These are phyloP conservation scores for Vaccinium myrtillus DNA, from an alignment of 148 eudicot species.

Conservation along the genomic window DNA sequence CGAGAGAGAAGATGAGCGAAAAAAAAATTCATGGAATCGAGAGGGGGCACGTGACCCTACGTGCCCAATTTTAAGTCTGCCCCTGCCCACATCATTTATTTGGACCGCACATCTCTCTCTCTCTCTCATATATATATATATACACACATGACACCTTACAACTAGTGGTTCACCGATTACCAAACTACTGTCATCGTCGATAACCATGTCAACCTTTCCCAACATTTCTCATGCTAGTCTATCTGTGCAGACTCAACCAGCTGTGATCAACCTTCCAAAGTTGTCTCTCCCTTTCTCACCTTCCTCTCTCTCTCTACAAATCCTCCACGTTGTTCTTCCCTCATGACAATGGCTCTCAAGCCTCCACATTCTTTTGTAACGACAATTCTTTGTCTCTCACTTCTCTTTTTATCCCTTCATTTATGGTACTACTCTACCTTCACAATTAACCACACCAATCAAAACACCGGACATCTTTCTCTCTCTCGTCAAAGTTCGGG, in stretches of 20 bases:
- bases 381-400: slow-evolving; percentile 7
- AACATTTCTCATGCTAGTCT: slow-evolving; percentile 10
- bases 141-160: background rate
- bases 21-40: too few relatives aligned
- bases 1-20: too few relatives aligned
- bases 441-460: too few relatives aligned
- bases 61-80: too few relatives aligned
- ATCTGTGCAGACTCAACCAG: background rate
- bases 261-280: background rate
- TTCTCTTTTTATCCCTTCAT: slow-evolving; percentile 5
- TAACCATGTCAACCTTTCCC: background rate
- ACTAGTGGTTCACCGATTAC: too few relatives aligned
- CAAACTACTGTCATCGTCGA: too few relatives aligned
- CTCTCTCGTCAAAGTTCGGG: background rate
- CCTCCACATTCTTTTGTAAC: background rate
- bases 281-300: background rate
- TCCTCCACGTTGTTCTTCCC: too few relatives aligned
- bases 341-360: background rate
- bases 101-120: background rate
- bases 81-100: too few relatives aligned
- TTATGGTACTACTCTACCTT: background rate
- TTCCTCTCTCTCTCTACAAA: background rate
- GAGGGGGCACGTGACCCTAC: too few relatives aligned
- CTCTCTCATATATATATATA: background rate
- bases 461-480: background rate